Evolutionary conservation across 2,329 filamentous ascomycete genomes (phyloP), one percentile per base, ranked within the genome.

Genomic region (Claviceps humidiphila): DNA sequence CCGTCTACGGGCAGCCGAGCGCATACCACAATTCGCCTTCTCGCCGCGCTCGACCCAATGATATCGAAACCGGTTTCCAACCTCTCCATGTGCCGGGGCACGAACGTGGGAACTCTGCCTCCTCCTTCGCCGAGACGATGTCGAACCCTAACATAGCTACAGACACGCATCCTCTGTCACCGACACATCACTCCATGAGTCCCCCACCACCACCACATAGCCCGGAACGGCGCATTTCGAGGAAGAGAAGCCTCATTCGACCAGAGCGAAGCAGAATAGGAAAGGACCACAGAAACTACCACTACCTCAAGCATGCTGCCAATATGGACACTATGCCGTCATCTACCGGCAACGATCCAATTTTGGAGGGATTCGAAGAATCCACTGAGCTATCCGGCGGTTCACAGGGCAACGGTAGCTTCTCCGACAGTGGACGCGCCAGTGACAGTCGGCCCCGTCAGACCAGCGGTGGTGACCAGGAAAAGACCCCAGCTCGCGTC

Each of bases 281-380:
- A 60, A 82, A 78, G 57, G 86, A 90, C 60, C 89, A 97, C 65
- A 89, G 90, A 14, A 94, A 97, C 67, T 98, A 96, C 64, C 80
- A 96, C 70, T 98, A 98, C 69, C 83, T 89, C 59, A 87, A 95
- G 66, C 90, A 95, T 78, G 89, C 94, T 9, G 87, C 89, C 61
- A 87, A 91, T 58, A 96, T 98, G 89, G 78, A 84, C 52, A 85
- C 89, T 5, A 75, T 89, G 58, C 93, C 94, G 1, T 97, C 93
- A 0, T 86, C 88, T 6, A 97, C 93, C 0, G 93, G 93, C 55
- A 87, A 95, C 60, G 90, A 97, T 61, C 89, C 90, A 2, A 81
- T 95, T 50, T 69, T 87, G 51, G 91, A 96, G 67, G 85, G 89
- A 54, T 68, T 87, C 20, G 86, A 87, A 53, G 83, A 76, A 55